A percentile compares a stretch with the other conserved stretches of the same genome.
These are phyloP conservation scores for Periconia digitata DNA, from an alignment of 2,329 filamentous ascomycete genomes.

Conservation along the genomic window DNA sequence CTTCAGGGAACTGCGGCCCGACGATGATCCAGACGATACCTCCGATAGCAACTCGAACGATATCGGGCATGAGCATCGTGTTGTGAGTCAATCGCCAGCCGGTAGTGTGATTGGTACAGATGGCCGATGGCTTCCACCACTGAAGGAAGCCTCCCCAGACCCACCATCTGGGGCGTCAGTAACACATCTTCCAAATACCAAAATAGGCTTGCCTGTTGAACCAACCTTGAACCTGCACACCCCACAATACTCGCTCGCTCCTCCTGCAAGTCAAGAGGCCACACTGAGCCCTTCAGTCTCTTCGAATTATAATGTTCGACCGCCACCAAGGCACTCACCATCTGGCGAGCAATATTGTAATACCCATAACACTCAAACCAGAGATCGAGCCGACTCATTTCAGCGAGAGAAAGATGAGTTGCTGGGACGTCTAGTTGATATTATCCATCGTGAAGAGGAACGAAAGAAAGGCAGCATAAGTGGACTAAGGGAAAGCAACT, in stretches of 20 bases:
- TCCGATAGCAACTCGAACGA: not conserved
- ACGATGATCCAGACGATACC: too few species aligned
- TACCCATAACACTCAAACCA: not conserved
- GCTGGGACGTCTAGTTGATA: not conserved
- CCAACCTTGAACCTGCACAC: too few species aligned
- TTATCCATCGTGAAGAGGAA: too few species aligned
- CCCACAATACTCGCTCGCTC: too few species aligned
- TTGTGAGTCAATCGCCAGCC: not conserved
- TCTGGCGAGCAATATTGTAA: not conserved
- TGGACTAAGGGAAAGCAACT: not conserved
- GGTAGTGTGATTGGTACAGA: not conserved
- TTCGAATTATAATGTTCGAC: too few species aligned
- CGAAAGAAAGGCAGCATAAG: not conserved
- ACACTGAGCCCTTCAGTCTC: not conserved
- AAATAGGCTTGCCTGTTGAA: too few species aligned
- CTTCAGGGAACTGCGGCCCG: constrained; percentile 5
- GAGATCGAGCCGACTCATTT: not conserved
- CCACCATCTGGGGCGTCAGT: too few species aligned
- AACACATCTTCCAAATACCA: too few species aligned
- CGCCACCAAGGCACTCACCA: not conserved
- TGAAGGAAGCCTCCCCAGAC: not conserved
- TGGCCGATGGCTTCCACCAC: not conserved
- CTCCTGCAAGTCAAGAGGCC: too few species aligned
- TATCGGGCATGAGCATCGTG: too few species aligned
- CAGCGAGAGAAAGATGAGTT: not conserved